Evolutionary conservation across 2,329 filamentous ascomycete species (phyloP), one percentile per base, ranked within the genome.

Genomic region (Aspergillus alliaceus): DNA sequence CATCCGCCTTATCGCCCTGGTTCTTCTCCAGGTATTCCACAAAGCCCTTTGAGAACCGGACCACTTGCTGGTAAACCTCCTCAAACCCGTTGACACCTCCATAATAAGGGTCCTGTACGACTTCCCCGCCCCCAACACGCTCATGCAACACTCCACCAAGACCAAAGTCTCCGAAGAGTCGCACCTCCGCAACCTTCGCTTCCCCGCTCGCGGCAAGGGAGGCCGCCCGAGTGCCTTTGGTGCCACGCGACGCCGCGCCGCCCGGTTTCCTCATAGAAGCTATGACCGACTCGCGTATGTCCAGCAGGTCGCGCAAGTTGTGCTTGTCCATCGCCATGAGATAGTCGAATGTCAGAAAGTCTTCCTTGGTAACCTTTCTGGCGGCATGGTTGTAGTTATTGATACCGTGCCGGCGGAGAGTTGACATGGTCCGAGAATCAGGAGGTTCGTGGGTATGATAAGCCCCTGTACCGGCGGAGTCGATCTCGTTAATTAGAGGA

Each of bases 311-410:
- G 8, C 82, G 80, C 44, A 96, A 79, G 72, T 98, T 98, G 46
- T 86, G 85, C 49, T 85, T 81, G 72, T 99, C 95, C 95, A 99
- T 99, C 59, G 90, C 93, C 56, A 99, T 87, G 59, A 99, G 87
- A 76, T 96, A 98, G 75, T 98, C 91, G 69, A 97, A 98, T 15
- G 83, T 82, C 55, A 86, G 79, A 67, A 98, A 96, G 75, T 99
- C 95, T 51, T 83, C 82, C 1, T 80, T 75, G 73, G 76, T 72
- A 72, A 96, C 87, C 73, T 90, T 89, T 52, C 92, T 86, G 20
- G 91, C 93, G 2, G 80, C 78, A 75, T 97, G 92, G 11, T 81
- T 78, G 75, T 96, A 97, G 59, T 88, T 82, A 6, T 79, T 86
- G 65, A 98, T 92, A 32, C 88, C 88, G 71, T 96, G 85, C 46